Evolutionary conservation across 2,329 filamentous ascomycete genomes (phyloP), one percentile per base, ranked within the genome.

Genomic region (Alternaria gaisen): DNA sequence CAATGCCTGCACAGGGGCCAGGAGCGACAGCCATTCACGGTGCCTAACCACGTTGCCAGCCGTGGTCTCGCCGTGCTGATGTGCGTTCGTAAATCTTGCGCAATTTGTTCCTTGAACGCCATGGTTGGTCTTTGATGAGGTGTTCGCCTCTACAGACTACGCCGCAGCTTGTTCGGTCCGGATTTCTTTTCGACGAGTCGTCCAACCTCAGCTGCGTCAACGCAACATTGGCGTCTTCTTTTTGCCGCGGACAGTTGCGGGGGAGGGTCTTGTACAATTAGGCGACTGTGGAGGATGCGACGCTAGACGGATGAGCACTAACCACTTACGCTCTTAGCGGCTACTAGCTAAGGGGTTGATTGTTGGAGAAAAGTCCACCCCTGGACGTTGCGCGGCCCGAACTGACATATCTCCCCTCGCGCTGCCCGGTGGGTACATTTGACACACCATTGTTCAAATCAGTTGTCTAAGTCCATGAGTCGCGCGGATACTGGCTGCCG

Each of bases 231-330:
- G 46, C 32, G 42, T 43, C 62, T 54, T 48, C 62, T 53, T 63
- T 60, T 38, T 56, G n/a, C 48, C 32, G 53, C 48, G 44, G n/a
- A 50, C 50, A 18, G 12, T 60, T 64, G 65, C 55, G 66, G 68
- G 69, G 67, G 53, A 60, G 32, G 20, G 46, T 50, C 46, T 28
- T 54, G 54, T 51, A 53, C 44, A 30, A 53, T 60, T 68, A 63
- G 64, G 57, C 62, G 47, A 62, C 63, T 65, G 62, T 66, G 68
- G 66, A 68, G 68, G 64, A 70, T 64, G 55, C 46, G 54, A 62
- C 60, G 60, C 63, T 56, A 66, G 44, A 52, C 18, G 26, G n/a
- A 18, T 32, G 24, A 12, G 14, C 36, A 9, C 60, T 61, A 57
- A 55, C 62, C 57, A 32, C 12, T 18, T 53, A 11, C 40, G 43